Conservation (phyloP, 495 filamentous ascomycete genomes). For the Usnea hakonensis region DNA sequence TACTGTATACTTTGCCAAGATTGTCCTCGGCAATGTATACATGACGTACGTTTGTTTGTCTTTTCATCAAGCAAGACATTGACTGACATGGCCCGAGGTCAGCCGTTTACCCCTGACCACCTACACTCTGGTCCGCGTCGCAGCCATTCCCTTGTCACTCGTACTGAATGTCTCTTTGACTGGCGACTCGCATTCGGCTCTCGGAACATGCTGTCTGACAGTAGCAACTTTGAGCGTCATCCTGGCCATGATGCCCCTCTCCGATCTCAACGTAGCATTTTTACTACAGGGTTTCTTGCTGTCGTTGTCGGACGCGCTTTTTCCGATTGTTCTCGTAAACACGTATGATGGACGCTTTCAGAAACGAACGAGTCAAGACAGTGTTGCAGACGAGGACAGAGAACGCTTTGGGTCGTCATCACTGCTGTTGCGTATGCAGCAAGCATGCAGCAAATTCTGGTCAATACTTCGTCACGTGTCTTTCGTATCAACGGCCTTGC, state of each 20-base stretch:
- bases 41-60: constrained; percentile 9
- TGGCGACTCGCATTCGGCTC: constrained; percentile 7
- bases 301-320: constrained; percentile 9
- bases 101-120: constrained; percentile 12
- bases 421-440: neutral
- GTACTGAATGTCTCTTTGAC: constrained; percentile 1
- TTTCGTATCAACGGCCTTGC: neutral
- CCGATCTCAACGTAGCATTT: neutral
- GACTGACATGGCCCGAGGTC: neutral
- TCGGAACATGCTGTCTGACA: constrained; percentile 3
- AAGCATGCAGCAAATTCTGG: neutral
- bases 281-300: neutral
- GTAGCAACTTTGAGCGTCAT: constrained; percentile 1
- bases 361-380: neutral
- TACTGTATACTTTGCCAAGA: constrained; percentile 5
- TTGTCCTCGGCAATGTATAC: constrained; percentile 9
- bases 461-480: constrained; percentile 12
- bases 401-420: neutral
- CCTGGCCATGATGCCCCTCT: neutral
- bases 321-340: constrained; percentile 3
- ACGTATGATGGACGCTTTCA: neutral
- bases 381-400: neutral
- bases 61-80: too few species aligned
- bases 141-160: constrained; percentile 14
- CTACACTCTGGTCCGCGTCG: constrained; percentile 9